Evolutionary conservation across 495 filamentous ascomycete genomes (phyloP).

Genomic region (Penicillium psychrofluorescens): DNA sequence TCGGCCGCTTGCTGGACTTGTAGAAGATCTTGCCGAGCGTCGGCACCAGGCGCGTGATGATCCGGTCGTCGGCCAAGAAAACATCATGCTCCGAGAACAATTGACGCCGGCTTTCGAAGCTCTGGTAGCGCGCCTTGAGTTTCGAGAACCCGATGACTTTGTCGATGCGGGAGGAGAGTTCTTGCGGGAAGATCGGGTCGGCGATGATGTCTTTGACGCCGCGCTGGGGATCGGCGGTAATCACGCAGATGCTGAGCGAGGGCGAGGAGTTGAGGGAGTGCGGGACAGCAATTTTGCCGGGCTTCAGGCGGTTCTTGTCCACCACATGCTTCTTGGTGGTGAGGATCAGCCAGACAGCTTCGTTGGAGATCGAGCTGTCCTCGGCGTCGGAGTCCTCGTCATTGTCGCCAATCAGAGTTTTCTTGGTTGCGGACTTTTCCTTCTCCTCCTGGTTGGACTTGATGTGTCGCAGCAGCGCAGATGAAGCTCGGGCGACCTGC

Average conservation of each 20-base stretch:
- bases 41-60: slow-evolving; percentile 67
- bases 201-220: slow-evolving; percentile 81
- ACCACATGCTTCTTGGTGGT: slow-evolving; percentile 85
- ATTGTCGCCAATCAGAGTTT: slow-evolving; percentile 63
- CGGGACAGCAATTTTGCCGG: slow-evolving; percentile 57
- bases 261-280: slow-evolving; percentile 60
- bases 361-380: slow-evolving; percentile 39
- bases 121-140: slow-evolving; percentile 75
- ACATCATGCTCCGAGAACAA: slow-evolving; percentile 78
- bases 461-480: slow-evolving; percentile 74
- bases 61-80: slow-evolving; percentile 80
- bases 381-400: slow-evolving; percentile 43
- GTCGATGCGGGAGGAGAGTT: slow-evolving; percentile 63
- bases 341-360: slow-evolving; percentile 75
- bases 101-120: slow-evolving; percentile 79
- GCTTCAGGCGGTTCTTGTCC: slow-evolving; percentile 72
- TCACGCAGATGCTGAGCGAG: slow-evolving; percentile 68
- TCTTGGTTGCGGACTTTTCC: slow-evolving; percentile 51
- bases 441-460: slow-evolving; percentile 54
- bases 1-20: slow-evolving; percentile 74
- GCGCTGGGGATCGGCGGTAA: slow-evolving; percentile 80
- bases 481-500: slow-evolving; percentile 71
- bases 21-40: slow-evolving; percentile 85
- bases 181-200: slow-evolving; percentile 64
- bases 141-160: slow-evolving; percentile 78